phyloP scores from a whole-genome alignment of 768 basidiomycete species.

The Phaeotremella fagi region DNA sequence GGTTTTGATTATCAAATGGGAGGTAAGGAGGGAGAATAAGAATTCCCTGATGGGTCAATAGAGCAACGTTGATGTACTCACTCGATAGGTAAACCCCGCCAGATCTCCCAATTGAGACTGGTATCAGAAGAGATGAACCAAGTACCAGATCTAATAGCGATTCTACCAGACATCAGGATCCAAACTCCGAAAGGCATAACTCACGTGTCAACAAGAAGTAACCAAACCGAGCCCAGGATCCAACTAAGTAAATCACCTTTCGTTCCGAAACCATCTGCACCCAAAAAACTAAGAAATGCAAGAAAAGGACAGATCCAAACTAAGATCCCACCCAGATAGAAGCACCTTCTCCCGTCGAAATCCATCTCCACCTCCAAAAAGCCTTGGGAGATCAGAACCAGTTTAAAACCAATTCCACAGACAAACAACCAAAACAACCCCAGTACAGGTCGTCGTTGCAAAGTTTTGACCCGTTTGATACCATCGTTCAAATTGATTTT shows the following conservation, averaged over 20 bases:
- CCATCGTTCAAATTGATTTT: not conserved
- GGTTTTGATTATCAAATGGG: conserved; percentile 38
- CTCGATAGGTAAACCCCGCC: conserved; percentile 43
- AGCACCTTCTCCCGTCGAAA: conserved; percentile 20
- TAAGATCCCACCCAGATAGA: conserved; percentile 45
- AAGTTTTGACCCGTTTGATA: conserved; percentile 26
- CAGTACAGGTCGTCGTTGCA: conserved; percentile 32
- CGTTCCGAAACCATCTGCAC: conserved; percentile 15
- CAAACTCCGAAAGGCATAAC: conserved; percentile 5
- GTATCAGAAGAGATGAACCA: conserved; percentile 37
- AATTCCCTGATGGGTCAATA: conserved; percentile 32
- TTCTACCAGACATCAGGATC: conserved; percentile 3
- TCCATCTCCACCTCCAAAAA: not conserved
- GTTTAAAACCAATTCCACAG: conserved; percentile 26
- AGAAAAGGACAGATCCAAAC: conserved; percentile 44
- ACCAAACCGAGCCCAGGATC: conserved; percentile 22
- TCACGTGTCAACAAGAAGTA: conserved; percentile 43
- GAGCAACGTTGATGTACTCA: conserved; percentile 12
- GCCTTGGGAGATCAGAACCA: not conserved
- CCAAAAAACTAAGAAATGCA: conserved; percentile 35
- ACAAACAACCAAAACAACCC: conserved; percentile 10
- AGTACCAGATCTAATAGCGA: conserved; percentile 35
- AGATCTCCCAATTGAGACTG: conserved; percentile 27
- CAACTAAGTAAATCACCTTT: conserved; percentile 4
- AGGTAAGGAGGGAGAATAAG: conserved; percentile 42